phyloP scores from a whole-genome alignment of 768 basidiomycete species.

The Hortiboletus campestris region DNA sequence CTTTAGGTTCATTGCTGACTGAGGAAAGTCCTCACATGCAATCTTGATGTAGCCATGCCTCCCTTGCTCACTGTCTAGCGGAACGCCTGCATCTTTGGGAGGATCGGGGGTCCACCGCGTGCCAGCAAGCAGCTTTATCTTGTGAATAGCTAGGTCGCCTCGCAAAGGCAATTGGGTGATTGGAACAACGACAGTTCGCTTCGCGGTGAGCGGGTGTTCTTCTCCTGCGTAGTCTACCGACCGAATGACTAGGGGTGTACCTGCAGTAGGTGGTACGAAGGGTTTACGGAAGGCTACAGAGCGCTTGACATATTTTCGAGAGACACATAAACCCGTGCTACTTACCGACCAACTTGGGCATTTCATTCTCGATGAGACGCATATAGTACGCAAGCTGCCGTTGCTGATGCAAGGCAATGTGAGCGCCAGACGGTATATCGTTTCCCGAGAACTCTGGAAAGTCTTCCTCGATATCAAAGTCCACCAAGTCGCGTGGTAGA shows the following conservation, averaged over 20 bases:
- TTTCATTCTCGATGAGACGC: constrained; percentile 84
- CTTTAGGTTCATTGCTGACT: constrained; percentile 85
- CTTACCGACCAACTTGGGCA: constrained; percentile 82
- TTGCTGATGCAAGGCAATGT: constrained; percentile 71
- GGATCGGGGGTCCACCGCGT: constrained; percentile 79
- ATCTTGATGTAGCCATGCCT: constrained; percentile 88
- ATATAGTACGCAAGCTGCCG: constrained; percentile 74
- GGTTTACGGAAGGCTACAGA: constrained; percentile 74
- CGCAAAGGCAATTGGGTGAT: constrained; percentile 71
- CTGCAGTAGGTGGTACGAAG: constrained; percentile 63
- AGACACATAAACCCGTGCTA: constrained; percentile 7
- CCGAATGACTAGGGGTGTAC: constrained; percentile 65
- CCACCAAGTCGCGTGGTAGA: constrained; percentile 39
- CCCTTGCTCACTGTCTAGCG: constrained; percentile 40
- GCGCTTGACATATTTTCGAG: constrained; percentile 7
- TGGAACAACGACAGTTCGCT: constrained; percentile 72
- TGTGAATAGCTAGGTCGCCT: constrained; percentile 66
- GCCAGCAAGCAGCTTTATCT: constrained; percentile 86
- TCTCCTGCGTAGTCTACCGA: constrained; percentile 78
- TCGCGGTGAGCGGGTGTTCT: constrained; percentile 65
- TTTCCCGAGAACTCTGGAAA: constrained; percentile 36
- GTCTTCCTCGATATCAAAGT: constrained; percentile 38
- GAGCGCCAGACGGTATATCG: constrained; percentile 69
- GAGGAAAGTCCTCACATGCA: constrained; percentile 82
- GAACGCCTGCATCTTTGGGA: constrained; percentile 62